Evolutionary conservation across 129 eudicot genomes (phyloP), one percentile per base, ranked within the genome.

Genomic region (Arctium minus): DNA sequence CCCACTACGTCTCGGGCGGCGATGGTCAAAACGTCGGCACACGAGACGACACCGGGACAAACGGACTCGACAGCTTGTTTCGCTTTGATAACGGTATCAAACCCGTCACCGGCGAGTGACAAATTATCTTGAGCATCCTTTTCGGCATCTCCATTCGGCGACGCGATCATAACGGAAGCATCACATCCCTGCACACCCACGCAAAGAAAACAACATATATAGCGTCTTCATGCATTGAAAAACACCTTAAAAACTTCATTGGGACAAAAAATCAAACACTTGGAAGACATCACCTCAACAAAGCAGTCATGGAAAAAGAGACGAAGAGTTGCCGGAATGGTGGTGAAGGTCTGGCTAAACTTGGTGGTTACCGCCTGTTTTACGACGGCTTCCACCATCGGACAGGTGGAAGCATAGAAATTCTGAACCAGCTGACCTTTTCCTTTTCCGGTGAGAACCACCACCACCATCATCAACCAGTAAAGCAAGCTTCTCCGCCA

Each of bases 241-340:
- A 40, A n/a, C 11, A 70, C 2, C 79, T n/a, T 32, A 77, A 12
- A n/a, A 35, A 6, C 53, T 31, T 13, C 36, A 38, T 9, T 11
- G 11, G 6, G 6, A 76, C 17, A 0, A 15, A 7, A 78, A 70
- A 27, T 30, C 31, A 5, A 72, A 35, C 17, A 32, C 12, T 12
- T 44, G 8, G 67, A 73, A 13, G 1, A 56, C 39, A 22, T 0
- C 4, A 92, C 98, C 92, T 90, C 91, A 40, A 94, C 88, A 22
- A 94, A 89, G 76, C 97, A 94, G 72, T 94, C 97, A 79, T 94
- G 98, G 87, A 94, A 89, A 73, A 89, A 92, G 67, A 94, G 90
- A 27, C 98, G 97, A 78, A 94, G 88, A 35, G 98, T 94, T 77
- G 92, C 94, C 15, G 95, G 98, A 87, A 91, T 78, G 4, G 98